phyloP scores from a whole-genome alignment of 805 yeast species.

The Kodamaea sagamina region DNA sequence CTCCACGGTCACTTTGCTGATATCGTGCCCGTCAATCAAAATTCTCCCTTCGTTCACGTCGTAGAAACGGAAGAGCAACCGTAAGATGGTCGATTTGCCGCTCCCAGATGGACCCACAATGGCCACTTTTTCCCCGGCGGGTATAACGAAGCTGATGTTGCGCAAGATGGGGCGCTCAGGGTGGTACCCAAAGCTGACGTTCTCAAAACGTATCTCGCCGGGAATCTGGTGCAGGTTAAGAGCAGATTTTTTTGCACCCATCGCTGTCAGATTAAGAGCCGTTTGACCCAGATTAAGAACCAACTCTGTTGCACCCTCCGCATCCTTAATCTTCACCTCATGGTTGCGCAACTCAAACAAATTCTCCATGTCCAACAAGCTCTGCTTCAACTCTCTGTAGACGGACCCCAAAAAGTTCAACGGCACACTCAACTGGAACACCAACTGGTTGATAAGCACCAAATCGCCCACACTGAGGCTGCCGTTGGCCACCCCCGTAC shows the following conservation, averaged over 20 bases:
- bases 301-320: slow-evolving; percentile 63
- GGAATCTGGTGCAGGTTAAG: slow-evolving; percentile 45
- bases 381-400: slow-evolving; percentile 90
- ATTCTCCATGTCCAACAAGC: slow-evolving; percentile 93
- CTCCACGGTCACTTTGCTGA: slow-evolving; percentile 70
- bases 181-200: slow-evolving; percentile 90
- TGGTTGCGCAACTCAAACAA: slow-evolving; percentile 81
- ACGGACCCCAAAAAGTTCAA: slow-evolving; percentile 93
- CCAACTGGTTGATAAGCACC: slow-evolving; percentile 91
- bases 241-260: slow-evolving; percentile 60
- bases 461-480: slow-evolving; percentile 88
- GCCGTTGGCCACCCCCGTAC: slow-evolving; percentile 86
- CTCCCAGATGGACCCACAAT: slow-evolving; percentile 96
- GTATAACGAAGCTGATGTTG: slow-evolving; percentile 80
- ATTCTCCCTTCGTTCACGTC: slow-evolving; percentile 80
- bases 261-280: too few species aligned
- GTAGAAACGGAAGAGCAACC: slow-evolving; percentile 85
- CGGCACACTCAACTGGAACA: slow-evolving; percentile 94
- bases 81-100: slow-evolving; percentile 88
- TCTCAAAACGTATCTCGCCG: slow-evolving; percentile 84
- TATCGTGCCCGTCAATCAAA: slow-evolving; percentile 85
- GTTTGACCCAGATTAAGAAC: slow-evolving; percentile 37
- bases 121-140: slow-evolving; percentile 89
- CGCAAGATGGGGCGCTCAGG: slow-evolving; percentile 82
- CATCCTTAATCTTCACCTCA: slow-evolving; percentile 63